These are phyloP conservation scores for Podila epicladia DNA, from an alignment of 192 early-diverging fungal genomes.

Conservation along the genomic window DNA sequence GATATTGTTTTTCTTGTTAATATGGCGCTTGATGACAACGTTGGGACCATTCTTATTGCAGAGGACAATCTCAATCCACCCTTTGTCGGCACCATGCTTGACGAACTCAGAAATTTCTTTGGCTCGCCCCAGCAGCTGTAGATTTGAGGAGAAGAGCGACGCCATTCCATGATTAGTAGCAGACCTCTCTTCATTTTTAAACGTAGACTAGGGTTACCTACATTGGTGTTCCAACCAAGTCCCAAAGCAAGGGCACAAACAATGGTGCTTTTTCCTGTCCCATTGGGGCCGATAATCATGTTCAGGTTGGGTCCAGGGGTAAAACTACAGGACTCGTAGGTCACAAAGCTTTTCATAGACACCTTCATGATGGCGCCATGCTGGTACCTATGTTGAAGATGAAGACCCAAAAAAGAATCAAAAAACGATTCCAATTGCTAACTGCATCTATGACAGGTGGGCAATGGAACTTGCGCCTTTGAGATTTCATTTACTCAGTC, in stretches of 20 bases:
- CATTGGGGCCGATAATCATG: slow-evolving; percentile 98
- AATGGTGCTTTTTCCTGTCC: slow-evolving; percentile 95
- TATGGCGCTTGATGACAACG: slow-evolving; percentile 66
- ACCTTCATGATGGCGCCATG: slow-evolving; percentile 81
- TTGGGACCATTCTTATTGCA: slow-evolving; percentile 60
- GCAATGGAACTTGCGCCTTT: too few species aligned
- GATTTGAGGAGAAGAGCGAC: not conserved
- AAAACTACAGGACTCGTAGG: slow-evolving; percentile 89
- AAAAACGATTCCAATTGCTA: not conserved
- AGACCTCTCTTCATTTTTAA: not conserved
- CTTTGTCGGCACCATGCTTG: slow-evolving; percentile 85
- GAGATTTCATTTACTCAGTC: not conserved
- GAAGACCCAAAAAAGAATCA: not conserved
- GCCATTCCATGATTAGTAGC: not conserved
- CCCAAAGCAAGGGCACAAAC: slow-evolving; percentile 98
- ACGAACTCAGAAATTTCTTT: slow-evolving; percentile 93
- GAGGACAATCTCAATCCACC: slow-evolving; percentile 88
- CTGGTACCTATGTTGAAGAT: slow-evolving; percentile 49
- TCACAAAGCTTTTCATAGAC: slow-evolving; percentile 92
- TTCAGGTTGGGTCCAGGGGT: slow-evolving; percentile 93
- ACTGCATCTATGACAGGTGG: too few species aligned
- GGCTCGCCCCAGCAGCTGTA: slow-evolving; percentile 82
- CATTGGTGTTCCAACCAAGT: slow-evolving; percentile 78
- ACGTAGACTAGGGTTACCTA: slow-evolving; percentile 6
- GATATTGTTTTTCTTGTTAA: slow-evolving; percentile 70